Base-by-base conservation (phyloP, 2,329 filamentous ascomycete species). In the Monosporascus sp. region DNA sequence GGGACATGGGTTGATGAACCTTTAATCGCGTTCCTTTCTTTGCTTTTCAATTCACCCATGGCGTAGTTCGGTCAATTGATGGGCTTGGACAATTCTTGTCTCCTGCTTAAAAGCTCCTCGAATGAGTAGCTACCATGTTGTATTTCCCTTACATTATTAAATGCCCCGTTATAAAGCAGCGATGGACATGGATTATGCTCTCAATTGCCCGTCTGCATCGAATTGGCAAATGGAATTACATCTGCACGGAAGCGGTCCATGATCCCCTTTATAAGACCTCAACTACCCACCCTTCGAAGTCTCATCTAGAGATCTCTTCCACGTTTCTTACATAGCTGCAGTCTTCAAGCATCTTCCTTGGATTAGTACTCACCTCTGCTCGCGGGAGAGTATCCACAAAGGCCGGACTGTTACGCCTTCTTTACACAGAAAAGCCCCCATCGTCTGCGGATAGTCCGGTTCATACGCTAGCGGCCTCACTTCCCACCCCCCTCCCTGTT, bases 311-410 rank as follows among this genome's bases (percentile, higher is more conserved):
- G 25, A 45, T 42, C 27, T 52, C 36, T 38, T 48, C 45, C 15
- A 45, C 25, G 17, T 24, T 54, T 49, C 44, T 48, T 24, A 36
- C 47, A 15, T 39, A 47, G 34, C 49, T 52, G 41, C 52, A 50
- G 25, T 36, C 25, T 50, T 44, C 52, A 57, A 49, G 52, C 55
- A 57, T 57, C 55, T 57, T 52, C 55, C 55, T 39, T 57, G 55
- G 25, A 47, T 27, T 18, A 25, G 20, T 22, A 44, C 31, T 50
- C 25, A 6, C 25, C 22, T 45, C 38, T 47, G 41, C 27, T 37
- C 38, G 17, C 38, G 24, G 42, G 25, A 45, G 42, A 22, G 14
- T 31, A 46, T 14, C 20, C 20, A 46, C 15, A 27, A 8, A 24
- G 5, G 15, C 42, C 25, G 9, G 14, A 46, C 24, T 46, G 7